These are phyloP conservation scores for Paramecium sonneborni DNA, from an alignment of 73 alveolate species.

Conservation along the genomic window DNA sequence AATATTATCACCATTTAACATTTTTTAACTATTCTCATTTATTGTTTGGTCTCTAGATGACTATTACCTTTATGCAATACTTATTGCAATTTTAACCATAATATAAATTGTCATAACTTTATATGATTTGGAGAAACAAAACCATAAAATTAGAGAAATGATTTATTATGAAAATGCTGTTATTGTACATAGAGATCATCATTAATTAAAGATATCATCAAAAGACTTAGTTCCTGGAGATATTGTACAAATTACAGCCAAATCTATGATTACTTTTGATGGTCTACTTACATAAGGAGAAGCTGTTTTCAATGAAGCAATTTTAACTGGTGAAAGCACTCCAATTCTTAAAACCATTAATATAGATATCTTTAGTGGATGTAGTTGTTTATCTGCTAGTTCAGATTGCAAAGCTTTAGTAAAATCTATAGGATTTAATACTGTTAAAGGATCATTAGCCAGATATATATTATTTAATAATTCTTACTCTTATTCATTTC, in stretches of 20 bases:
- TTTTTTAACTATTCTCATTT: slow-evolving; percentile 65
- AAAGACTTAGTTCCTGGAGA: slow-evolving; percentile 91
- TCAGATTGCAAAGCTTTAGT: slow-evolving; percentile 64
- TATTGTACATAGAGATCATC: slow-evolving; percentile 27
- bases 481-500: slow-evolving; percentile 67
- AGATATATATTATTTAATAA: slow-evolving; percentile 75
- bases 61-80: slow-evolving; percentile 68
- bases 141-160: background rate
- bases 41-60: slow-evolving; percentile 78
- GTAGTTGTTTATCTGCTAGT: background rate
- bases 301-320: slow-evolving; percentile 87
- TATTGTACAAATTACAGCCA: slow-evolving; percentile 71
- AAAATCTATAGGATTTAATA: slow-evolving; percentile 73
- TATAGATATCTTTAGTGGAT: background rate
- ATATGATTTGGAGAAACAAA: background rate
- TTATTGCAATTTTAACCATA: slow-evolving; percentile 59
- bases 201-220: background rate
- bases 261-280: slow-evolving; percentile 88
- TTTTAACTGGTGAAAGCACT: slow-evolving; percentile 93
- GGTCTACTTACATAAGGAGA: slow-evolving; percentile 85
- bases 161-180: background rate
- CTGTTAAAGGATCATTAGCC: slow-evolving; percentile 77
- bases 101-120: background rate
- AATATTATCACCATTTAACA: slow-evolving; percentile 70
- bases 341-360: slow-evolving; percentile 83